A percentile compares a stretch with the other conserved stretches of the same genome.
phyloP scores from a whole-genome alignment of 1,284 basidiomycete genomes.

The Tilletia walkeri region DNA sequence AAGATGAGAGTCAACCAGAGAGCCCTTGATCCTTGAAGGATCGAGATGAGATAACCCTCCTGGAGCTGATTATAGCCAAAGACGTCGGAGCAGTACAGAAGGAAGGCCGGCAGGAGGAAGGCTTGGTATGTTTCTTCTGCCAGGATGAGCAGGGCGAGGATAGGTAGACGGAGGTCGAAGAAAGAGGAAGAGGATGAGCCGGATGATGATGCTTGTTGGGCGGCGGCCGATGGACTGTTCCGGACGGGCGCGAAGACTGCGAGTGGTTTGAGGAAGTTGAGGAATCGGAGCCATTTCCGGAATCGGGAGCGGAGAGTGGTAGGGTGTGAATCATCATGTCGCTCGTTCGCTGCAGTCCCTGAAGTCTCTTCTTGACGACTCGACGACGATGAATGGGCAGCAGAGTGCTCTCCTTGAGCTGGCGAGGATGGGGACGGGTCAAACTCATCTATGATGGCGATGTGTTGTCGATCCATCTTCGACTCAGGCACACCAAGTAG shows the following conservation, averaged over 20 bases:
- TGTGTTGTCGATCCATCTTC: constrained; percentile 20
- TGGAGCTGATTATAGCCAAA: constrained; percentile 45
- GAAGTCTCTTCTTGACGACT: no score
- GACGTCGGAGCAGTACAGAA: constrained; percentile 47
- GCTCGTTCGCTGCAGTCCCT: no score
- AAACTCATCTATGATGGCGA: not conserved
- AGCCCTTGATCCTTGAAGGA: constrained; percentile 40
- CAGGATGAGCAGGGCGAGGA: constrained; percentile 39
- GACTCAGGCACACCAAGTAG: constrained; percentile 45
- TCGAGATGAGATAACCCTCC: constrained; percentile 44
- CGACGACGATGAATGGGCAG: no score
- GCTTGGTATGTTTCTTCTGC: constrained; percentile 48
- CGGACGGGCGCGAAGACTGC: constrained; percentile 36
- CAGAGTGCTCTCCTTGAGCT: no score
- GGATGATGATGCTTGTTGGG: not conserved
- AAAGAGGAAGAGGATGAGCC: not conserved
- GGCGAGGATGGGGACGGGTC: not conserved
- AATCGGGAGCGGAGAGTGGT: constrained; percentile 20
- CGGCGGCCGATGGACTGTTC: no score
- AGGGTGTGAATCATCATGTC: not conserved
- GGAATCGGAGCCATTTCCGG: constrained; percentile 29
- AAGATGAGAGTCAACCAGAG: constrained; percentile 44
- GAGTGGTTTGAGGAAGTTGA: constrained; percentile 43
- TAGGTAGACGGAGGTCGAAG: constrained; percentile 38
- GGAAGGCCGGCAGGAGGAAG: constrained; percentile 45